phyloP scores from a whole-genome alignment of 139 green algal genomes.

The Closterium sp. region DNA sequence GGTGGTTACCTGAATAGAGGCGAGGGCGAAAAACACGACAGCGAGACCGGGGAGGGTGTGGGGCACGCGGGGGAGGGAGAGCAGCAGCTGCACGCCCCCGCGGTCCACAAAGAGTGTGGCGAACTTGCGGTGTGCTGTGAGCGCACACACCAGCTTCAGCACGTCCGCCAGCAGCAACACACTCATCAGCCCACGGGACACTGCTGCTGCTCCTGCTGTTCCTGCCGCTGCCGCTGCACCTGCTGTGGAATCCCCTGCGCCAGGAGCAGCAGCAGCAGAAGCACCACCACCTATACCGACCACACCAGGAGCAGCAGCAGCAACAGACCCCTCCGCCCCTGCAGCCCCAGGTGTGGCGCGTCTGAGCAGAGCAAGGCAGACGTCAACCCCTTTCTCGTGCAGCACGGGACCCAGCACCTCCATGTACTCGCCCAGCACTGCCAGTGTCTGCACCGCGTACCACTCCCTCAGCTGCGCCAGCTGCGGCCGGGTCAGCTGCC shows the following conservation, averaged over 20 bases:
- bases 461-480: conserved; percentile 28
- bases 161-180: conserved; percentile 50
- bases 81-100: conserved; percentile 63
- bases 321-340: background rate
- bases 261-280: background rate
- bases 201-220: too few species aligned
- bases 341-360: too few species aligned
- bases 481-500: background rate
- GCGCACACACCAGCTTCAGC: conserved; percentile 59
- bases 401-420: conserved; percentile 55
- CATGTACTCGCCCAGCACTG: conserved; percentile 53
- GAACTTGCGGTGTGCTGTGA: conserved; percentile 68
- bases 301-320: background rate
- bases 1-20: conserved; percentile 29
- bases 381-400: conserved; percentile 41
- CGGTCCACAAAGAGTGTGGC: conserved; percentile 63
- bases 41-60: conserved; percentile 54
- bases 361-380: conserved; percentile 40
- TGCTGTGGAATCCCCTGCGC: background rate
- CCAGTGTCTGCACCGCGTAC: conserved; percentile 47
- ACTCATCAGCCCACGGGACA: background rate
- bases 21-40: conserved; percentile 49
- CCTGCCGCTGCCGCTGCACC: too few species aligned
- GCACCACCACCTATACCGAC: background rate
- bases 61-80: conserved; percentile 57